phyloP scores from a whole-genome alignment of 129 eudicot species.

The Scalesia atractyloides region DNA sequence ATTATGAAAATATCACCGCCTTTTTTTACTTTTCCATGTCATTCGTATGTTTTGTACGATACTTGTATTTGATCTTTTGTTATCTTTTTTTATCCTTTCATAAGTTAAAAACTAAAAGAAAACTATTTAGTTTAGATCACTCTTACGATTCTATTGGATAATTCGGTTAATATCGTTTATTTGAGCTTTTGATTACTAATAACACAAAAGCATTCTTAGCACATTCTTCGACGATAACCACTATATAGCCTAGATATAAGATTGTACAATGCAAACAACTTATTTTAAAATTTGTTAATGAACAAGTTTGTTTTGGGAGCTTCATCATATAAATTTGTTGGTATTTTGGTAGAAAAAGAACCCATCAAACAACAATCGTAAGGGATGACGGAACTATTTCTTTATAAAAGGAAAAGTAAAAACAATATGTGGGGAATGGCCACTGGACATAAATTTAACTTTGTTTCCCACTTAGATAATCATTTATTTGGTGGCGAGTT shows the following conservation, averaged over 20 bases:
- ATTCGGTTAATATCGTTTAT: too few species aligned
- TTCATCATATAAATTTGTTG: not conserved
- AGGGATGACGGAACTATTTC: conserved; percentile 22
- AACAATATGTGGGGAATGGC: conserved; percentile 28
- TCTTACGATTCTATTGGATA: not conserved
- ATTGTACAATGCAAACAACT: not conserved
- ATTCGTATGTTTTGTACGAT: too few species aligned
- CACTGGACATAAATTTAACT: conserved; percentile 22
- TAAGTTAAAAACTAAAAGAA: not conserved
- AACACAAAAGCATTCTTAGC: too few species aligned
- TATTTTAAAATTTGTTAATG: not conserved
- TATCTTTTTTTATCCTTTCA: not conserved
- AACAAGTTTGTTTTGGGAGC: not conserved
- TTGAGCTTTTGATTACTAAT: too few species aligned
- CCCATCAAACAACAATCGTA: not conserved
- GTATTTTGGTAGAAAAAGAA: too few species aligned
- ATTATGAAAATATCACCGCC: too few species aligned
- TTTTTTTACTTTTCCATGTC: too few species aligned
- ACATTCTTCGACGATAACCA: too few species aligned
- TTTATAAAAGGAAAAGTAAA: conserved; percentile 9
- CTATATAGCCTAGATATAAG: not conserved
- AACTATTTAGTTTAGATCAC: not conserved
- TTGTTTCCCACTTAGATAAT: conserved; percentile 33
- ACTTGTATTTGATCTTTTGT: not conserved
- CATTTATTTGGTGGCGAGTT: conserved; percentile 27